Conservation (phyloP, 768 basidiomycete genomes). For the Xerocomus potaroensis region DNA sequence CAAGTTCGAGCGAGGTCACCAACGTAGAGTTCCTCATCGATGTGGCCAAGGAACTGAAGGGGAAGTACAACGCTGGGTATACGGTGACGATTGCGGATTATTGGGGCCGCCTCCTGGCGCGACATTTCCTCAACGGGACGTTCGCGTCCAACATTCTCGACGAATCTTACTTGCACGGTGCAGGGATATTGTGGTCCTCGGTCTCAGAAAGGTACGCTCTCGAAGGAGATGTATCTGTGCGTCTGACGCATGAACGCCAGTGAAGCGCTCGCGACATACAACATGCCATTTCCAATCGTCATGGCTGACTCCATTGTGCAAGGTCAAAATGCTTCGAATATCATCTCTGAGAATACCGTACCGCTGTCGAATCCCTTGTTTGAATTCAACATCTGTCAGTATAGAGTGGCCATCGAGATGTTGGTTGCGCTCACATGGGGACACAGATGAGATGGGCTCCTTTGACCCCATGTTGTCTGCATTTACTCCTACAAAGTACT, state of each 20-base stretch:
- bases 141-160: slow-evolving; percentile 28
- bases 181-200: slow-evolving; percentile 33
- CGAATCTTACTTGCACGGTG: slow-evolving; percentile 30
- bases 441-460: slow-evolving; percentile 38
- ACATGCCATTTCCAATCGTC: slow-evolving; percentile 40
- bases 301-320: slow-evolving; percentile 26
- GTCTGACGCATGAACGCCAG: slow-evolving; percentile 17
- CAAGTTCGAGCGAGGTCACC: slow-evolving; percentile 16
- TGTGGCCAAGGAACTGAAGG: slow-evolving; percentile 25
- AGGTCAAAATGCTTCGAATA: slow-evolving; percentile 22
- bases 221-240: not conserved
- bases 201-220: slow-evolving; percentile 31
- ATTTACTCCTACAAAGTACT: slow-evolving; percentile 41
- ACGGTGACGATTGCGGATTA: slow-evolving; percentile 28
- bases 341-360: slow-evolving; percentile 17
- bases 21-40: slow-evolving; percentile 15
- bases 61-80: slow-evolving; percentile 30
- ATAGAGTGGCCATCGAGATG: not conserved
- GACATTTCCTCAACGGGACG: slow-evolving; percentile 40
- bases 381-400: slow-evolving; percentile 36
- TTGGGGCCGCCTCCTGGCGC: slow-evolving; percentile 26
- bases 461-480: slow-evolving; percentile 43
- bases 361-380: slow-evolving; percentile 32
- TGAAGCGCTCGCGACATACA: slow-evolving; percentile 29
- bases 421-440: not conserved